These are phyloP conservation scores for Alternaria ventricosa DNA, from an alignment of 2,329 filamentous ascomycete species.

Conservation along the genomic window DNA sequence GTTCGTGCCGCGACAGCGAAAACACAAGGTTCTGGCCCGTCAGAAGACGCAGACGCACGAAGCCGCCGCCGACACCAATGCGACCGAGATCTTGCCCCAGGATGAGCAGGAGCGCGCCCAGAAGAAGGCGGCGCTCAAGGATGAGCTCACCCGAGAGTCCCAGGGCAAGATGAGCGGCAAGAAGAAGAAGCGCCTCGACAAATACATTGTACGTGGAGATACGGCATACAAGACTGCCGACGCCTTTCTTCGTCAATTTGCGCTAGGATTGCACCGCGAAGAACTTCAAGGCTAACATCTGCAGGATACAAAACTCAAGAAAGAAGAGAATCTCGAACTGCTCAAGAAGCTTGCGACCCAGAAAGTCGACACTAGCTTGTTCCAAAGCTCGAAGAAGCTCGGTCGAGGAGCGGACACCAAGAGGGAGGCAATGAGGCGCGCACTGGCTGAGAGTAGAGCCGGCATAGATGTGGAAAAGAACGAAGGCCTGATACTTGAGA, in stretches of 20 bases:
- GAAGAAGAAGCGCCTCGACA: conserved; percentile 72
- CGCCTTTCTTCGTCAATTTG: not conserved
- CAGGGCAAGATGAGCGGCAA: conserved; percentile 66
- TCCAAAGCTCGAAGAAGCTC: conserved; percentile 78
- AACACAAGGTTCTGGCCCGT: conserved; percentile 70
- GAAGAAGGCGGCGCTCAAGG: conserved; percentile 58
- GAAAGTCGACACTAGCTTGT: conserved; percentile 81
- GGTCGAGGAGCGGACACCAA: conserved; percentile 74
- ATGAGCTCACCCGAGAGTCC: conserved; percentile 60
- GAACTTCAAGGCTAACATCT: conserved; percentile 3
- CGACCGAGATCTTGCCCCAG: conserved; percentile 53
- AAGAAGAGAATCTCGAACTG: conserved; percentile 87
- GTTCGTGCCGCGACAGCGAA: conserved; percentile 62
- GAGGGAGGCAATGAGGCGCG: conserved; percentile 69
- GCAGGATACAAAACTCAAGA: conserved; percentile 86
- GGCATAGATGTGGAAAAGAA: conserved; percentile 65
- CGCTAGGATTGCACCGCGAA: not conserved
- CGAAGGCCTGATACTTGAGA: conserved; percentile 62
- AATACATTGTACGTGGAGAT: conserved; percentile 64
- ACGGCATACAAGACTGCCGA: not conserved
- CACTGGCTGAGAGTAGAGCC: conserved; percentile 68
- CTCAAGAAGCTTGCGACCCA: conserved; percentile 80
- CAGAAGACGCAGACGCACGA: conserved; percentile 55
- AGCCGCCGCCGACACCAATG: conserved; percentile 61
- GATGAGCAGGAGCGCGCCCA: conserved; percentile 62